These are phyloP conservation scores for Cylindrodendrum hubeiense DNA, from an alignment of 2,329 filamentous ascomycete genomes.

Conservation along the genomic window DNA sequence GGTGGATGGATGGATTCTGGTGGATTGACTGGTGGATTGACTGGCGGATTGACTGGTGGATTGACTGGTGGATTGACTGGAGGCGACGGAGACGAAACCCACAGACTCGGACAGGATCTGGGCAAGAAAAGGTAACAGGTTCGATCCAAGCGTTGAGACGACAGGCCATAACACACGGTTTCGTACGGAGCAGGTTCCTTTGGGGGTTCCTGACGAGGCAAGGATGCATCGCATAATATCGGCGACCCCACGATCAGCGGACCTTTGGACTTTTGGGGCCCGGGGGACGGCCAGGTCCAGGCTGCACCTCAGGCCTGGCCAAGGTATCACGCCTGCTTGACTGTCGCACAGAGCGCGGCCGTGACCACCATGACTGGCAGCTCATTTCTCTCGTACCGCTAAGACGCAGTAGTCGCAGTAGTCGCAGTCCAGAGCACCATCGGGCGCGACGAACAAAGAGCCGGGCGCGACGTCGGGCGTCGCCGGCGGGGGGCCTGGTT, in stretches of 20 bases:
- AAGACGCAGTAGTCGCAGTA: not conserved
- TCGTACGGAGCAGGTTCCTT: not conserved
- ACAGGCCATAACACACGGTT: constrained; percentile 20
- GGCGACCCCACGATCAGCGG: constrained; percentile 23
- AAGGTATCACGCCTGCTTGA: constrained; percentile 8
- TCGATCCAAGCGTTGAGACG: constrained; percentile 11
- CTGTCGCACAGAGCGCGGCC: not conserved
- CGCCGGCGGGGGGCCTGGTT: not conserved
- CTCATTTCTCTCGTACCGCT: not conserved
- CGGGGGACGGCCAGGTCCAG: constrained; percentile 7
- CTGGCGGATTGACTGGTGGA: not conserved
- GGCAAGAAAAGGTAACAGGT: not conserved
- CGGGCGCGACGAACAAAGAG: not conserved
- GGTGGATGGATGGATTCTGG: not conserved
- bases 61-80: not conserved
- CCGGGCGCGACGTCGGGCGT: not conserved
- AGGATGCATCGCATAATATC: constrained; percentile 8
- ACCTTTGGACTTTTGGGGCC: not conserved
- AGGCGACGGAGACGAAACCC: not conserved
- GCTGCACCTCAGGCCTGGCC: not conserved
- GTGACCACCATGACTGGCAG: too few relatives aligned
- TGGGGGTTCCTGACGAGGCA: constrained; percentile 1
- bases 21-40: too few relatives aligned
- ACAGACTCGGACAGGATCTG: constrained; percentile 3
- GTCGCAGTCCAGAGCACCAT: not conserved